Conservation (phyloP, 768 basidiomycete species). For the Suillus fuscotomentosus region DNA sequence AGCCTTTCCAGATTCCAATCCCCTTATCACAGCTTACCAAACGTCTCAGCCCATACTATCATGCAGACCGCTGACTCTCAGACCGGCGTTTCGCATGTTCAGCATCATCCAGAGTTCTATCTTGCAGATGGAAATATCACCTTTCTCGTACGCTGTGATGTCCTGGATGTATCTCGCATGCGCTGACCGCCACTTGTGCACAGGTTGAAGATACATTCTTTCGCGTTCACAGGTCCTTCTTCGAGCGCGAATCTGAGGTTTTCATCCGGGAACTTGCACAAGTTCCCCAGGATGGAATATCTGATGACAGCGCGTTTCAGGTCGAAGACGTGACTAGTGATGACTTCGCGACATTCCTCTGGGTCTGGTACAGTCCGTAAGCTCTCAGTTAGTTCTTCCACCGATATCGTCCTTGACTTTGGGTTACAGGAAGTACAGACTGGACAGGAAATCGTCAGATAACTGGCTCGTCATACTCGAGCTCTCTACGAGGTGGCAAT, state of each 20-base stretch:
- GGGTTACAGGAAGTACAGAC: slow-evolving; percentile 30
- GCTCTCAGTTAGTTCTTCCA: slow-evolving; percentile 10
- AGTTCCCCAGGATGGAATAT: not conserved
- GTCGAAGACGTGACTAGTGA: slow-evolving; percentile 25
- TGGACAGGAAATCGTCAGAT: slow-evolving; percentile 46
- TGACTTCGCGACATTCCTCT: slow-evolving; percentile 47
- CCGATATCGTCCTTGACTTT: not conserved
- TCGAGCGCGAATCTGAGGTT: slow-evolving; percentile 33
- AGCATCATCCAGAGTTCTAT: slow-evolving; percentile 41
- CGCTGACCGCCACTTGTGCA: not conserved
- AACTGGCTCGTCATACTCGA: slow-evolving; percentile 57
- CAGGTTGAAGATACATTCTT: slow-evolving; percentile 37
- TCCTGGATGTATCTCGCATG: not conserved
- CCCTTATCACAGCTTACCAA: too few relatives aligned
- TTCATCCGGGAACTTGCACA: slow-evolving; percentile 27
- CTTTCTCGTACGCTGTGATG: slow-evolving; percentile 43
- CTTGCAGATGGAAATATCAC: slow-evolving; percentile 52
- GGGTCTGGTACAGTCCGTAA: slow-evolving; percentile 59
- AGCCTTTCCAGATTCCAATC: not conserved
- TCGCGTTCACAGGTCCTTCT: slow-evolving; percentile 34
- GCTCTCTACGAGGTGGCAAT: slow-evolving; percentile 56
- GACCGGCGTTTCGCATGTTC: not conserved
- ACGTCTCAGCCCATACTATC: not conserved
- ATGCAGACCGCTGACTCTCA: not conserved
- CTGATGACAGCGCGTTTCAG: slow-evolving; percentile 6